phyloP scores from a whole-genome alignment of 1,284 basidiomycete genomes.

The Apiotrichum akiyoshidainum region DNA sequence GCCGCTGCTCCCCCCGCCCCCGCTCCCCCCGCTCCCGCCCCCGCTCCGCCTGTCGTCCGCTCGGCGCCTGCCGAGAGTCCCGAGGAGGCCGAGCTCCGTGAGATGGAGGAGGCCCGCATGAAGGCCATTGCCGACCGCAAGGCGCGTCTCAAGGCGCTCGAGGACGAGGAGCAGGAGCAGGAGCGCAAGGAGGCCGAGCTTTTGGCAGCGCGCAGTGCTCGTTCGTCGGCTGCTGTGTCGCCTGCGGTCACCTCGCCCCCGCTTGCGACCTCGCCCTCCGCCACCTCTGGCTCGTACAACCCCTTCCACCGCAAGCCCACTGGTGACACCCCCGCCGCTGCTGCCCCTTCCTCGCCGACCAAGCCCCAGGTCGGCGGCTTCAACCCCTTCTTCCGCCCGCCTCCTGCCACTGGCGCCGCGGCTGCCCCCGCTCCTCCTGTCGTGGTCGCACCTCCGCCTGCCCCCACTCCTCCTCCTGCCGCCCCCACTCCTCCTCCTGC shows the following conservation, averaged over 20 bases:
- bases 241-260: slow-evolving; percentile 27
- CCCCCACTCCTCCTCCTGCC: slow-evolving; percentile 42
- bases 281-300: slow-evolving; percentile 35
- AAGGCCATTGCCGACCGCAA: slow-evolving; percentile 66
- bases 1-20: slow-evolving; percentile 22
- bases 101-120: slow-evolving; percentile 62
- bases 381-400: slow-evolving; percentile 55
- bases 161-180: slow-evolving; percentile 69
- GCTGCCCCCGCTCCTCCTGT: slow-evolving; percentile 36
- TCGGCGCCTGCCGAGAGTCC: slow-evolving; percentile 54
- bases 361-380: slow-evolving; percentile 39
- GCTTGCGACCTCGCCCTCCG: slow-evolving; percentile 20
- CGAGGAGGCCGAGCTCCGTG: slow-evolving; percentile 63
- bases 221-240: slow-evolving; percentile 22
- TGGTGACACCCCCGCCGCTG: slow-evolving; percentile 25
- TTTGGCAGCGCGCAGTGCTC: slow-evolving; percentile 45
- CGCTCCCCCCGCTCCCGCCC: slow-evolving; percentile 29
- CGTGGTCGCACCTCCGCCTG: slow-evolving; percentile 38
- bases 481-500: slow-evolving; percentile 49
- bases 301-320: slow-evolving; percentile 54
- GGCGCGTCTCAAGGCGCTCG: slow-evolving; percentile 63
- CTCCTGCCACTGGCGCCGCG: slow-evolving; percentile 35
- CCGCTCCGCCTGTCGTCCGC: slow-evolving; percentile 44
- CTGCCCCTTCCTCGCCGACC: slow-evolving; percentile 23
- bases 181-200: slow-evolving; percentile 62